Evolutionary conservation across 2,329 filamentous ascomycete genomes (phyloP).

Genomic region (Scedosporium minutisporum): DNA sequence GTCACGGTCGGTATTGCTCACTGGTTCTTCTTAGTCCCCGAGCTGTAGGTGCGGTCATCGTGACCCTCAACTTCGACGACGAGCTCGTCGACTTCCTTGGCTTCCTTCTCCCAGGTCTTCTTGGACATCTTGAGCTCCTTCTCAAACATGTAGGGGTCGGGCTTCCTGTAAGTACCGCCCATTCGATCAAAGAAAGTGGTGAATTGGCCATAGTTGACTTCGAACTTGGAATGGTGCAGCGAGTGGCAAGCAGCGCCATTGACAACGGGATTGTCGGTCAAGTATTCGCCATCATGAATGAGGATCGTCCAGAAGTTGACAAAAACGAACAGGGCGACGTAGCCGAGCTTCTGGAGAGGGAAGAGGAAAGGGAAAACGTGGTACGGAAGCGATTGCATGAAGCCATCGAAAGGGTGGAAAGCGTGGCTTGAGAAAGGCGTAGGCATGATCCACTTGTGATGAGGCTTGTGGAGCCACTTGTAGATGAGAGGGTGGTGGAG

Average conservation of each 20-base stretch:
- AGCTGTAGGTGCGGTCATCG: conserved; percentile 41
- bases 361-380: conserved; percentile 90
- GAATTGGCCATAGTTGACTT: conserved; percentile 83
- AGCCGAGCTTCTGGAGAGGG: conserved; percentile 84
- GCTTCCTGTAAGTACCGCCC: conserved; percentile 76
- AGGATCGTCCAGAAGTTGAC: conserved; percentile 97
- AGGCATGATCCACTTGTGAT: conserved; percentile 99
- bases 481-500: conserved; percentile 71
- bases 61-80: conserved; percentile 58
- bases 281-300: conserved; percentile 92
- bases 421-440: conserved; percentile 87
- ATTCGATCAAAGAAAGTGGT: conserved; percentile 86
- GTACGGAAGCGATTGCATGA: conserved; percentile 79
- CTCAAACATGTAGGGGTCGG: conserved; percentile 75
- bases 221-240: conserved; percentile 54
- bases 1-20: conserved; percentile 11
- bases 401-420: conserved; percentile 92
- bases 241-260: conserved; percentile 90
- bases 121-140: conserved; percentile 79
- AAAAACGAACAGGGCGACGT: conserved; percentile 76
- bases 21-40: conserved; percentile 36
- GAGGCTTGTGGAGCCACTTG: conserved; percentile 87
- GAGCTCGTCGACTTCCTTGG: conserved; percentile 64
- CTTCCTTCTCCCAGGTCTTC: conserved; percentile 70
- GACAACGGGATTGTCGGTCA: conserved; percentile 80